phyloP scores from a whole-genome alignment of 2,329 filamentous ascomycete genomes.

The Paraphoma chrysanthemicola region DNA sequence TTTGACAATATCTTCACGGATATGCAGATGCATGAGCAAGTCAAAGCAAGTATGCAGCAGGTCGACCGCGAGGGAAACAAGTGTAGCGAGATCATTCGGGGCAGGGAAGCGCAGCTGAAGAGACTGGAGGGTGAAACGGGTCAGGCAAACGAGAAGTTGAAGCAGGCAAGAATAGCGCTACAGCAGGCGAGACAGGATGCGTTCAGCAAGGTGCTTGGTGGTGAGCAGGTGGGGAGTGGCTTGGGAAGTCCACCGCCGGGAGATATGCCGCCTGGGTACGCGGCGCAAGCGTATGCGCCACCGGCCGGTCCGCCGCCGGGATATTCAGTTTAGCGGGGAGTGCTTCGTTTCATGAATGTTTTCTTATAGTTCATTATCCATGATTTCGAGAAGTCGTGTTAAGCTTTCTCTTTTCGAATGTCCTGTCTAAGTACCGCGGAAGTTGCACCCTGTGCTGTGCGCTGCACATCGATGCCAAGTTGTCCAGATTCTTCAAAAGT shows the following conservation, averaged over 20 bases:
- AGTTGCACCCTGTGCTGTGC: no score
- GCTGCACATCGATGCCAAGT: no score
- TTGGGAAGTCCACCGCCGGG: background rate
- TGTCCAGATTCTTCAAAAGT: no score
- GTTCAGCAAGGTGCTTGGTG: conserved; percentile 44
- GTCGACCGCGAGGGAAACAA: conserved; percentile 24
- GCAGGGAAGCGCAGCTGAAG: conserved; percentile 38
- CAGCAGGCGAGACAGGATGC: conserved; percentile 56
- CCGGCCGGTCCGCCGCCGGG: conserved; percentile 1
- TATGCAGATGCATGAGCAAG: conserved; percentile 60
- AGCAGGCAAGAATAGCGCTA: conserved; percentile 43
- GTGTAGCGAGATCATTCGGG: conserved; percentile 44
- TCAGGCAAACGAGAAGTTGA: conserved; percentile 41
- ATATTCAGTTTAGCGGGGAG: conserved; percentile 2
- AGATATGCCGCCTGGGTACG: background rate
- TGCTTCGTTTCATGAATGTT: no score
- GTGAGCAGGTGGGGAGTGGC: conserved; percentile 4
- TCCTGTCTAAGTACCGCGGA: no score
- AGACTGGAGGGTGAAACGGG: conserved; percentile 30
- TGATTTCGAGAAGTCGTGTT: no score
- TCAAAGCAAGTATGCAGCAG: conserved; percentile 53
- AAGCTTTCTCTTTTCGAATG: no score
- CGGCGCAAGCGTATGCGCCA: background rate
- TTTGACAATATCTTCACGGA: conserved; percentile 64
- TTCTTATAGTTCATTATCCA: no score